Evolutionary conservation across 306 rosid genomes (phyloP).

Genomic region (Begonia masoniana): DNA sequence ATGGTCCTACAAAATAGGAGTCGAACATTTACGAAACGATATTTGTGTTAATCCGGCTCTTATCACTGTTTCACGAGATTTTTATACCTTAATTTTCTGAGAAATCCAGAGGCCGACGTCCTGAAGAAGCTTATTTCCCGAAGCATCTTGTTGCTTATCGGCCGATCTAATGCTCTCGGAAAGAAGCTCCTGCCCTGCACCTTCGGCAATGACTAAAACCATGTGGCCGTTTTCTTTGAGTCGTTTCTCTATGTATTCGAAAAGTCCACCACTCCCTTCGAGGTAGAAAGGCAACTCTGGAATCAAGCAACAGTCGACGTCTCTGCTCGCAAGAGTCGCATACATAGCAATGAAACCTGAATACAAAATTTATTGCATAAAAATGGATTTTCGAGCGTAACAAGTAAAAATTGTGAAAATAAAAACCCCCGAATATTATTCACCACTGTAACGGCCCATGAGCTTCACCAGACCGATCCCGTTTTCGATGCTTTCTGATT

Average conservation of each 20-base stretch:
- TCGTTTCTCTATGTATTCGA: slow-evolving; percentile 49
- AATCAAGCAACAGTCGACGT: slow-evolving; percentile 86
- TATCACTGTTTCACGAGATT: too few species aligned
- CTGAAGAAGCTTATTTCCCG: slow-evolving; percentile 76
- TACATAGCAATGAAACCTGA: slow-evolving; percentile 51
- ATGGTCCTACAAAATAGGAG: too few species aligned
- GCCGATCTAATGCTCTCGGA: too few species aligned
- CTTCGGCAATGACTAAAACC: slow-evolving; percentile 70
- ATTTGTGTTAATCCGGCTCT: too few species aligned
- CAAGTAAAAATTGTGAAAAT: too few species aligned
- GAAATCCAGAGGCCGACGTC: slow-evolving; percentile 81
- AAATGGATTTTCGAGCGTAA: too few species aligned
- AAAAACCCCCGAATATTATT: too few species aligned
- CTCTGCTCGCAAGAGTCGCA: slow-evolving; percentile 44
- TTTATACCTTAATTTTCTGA: slow-evolving; percentile 60
- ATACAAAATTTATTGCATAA: not conserved
- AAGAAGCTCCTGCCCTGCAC: too few species aligned
- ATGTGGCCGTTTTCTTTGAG: slow-evolving; percentile 75
- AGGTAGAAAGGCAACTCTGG: slow-evolving; percentile 86
- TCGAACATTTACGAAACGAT: too few species aligned
- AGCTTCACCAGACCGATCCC: slow-evolving; percentile 77
- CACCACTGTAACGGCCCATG: slow-evolving; percentile 59
- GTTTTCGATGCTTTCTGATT: slow-evolving; percentile 65
- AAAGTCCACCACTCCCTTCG: slow-evolving; percentile 78
- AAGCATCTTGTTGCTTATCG: slow-evolving; percentile 40